Base-by-base conservation (phyloP, 2,329 filamentous ascomycete species). In the Aspergillus thermomutatus region DNA sequence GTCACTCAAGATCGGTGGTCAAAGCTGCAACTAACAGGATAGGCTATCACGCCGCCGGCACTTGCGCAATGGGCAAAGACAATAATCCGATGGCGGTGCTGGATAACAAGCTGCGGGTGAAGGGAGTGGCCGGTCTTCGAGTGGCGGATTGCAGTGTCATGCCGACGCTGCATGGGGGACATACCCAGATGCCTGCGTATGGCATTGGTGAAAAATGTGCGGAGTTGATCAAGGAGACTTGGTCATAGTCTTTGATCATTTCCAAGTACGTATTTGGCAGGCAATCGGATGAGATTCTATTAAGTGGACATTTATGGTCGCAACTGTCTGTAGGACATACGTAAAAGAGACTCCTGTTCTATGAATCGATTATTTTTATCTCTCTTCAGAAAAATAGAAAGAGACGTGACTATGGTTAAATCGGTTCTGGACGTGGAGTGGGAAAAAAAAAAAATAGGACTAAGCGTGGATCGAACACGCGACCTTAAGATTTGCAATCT, bases 101-200 rank as follows among this genome's bases (percentile, higher is more conserved):
- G 0, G 80, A 85, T 60, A 71, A 78, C 58, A 78, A 79, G 51
- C 73, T 85, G n/a, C 70, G 74, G 1, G 83, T 85, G 0, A 75
- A 75, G 6, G 83, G 83, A 2, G 77, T 84, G 2, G 72, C 75
- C 52, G 76, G 78, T 1, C 68, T 86, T n/a, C 72, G 83, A 2
- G 82, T 86, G 11, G 81, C 77, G 0, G 81, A 83, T 59, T 79
- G 75, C 60, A 81, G 77, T 63, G 74, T 82, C 25, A 83, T 83
- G 80, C 81, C 81, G 1, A 70, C 68, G 0, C 65, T 84, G 3
- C 77, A 83, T 61, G 69, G 72, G 19, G 82, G 79, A 0, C 80
- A 82, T 62, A 83, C 82, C 0, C 81, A 84, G 62, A 83, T 83
- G 81, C 80, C 81, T 3, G 82, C 82, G 4, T 84, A 83, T 65